Evolutionary conservation across 306 rosid genomes (phyloP), one percentile per base, ranked within the genome.

Genomic region (Vachellia pachyceras): DNA sequence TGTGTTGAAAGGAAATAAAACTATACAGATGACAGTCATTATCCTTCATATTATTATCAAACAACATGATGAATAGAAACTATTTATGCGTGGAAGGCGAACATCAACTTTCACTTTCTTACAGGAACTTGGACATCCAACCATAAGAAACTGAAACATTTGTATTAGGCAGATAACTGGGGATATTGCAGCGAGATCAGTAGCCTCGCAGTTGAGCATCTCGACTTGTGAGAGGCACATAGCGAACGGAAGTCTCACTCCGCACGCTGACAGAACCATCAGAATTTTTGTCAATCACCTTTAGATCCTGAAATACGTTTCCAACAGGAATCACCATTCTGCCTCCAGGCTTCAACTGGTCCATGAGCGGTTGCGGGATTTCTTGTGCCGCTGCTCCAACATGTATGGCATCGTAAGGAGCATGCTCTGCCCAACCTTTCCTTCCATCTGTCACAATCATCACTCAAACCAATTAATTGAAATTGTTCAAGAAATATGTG

Each of bases 311-410:
- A 76, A 82, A 93, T 22, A 93, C 60, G 85, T 84, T 96, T 36
- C 99, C 99, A 57, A 96, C 99, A 18, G 99, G 99, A 75, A 96
- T 96, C 86, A 96, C 98, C 97, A 96, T 83, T 85, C 98, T 90
- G 64, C 99, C 99, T 73, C 99, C 99, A 33, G 98, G 97, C 90
- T 92, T 96, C 88, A 96, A 79, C 83, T 93, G 99, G 37, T 96
- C 97, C 40, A 92, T 85, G 15, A 96, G 98, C 29, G 92, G 76
- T 60, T 89, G 91, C 1, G 98, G 98, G 79, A 93, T 90, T 86
- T 96, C 98, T 3, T 86, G 79, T 37, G 98, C 97, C 0, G 99
- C 97, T 44, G 99, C 99, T 72, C 99, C 99, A 7, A 96, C 99
- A 74, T 96, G 99, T 84, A 96, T 93, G n/a, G 97, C 98, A 79